A percentile compares a stretch with the other conserved stretches of the same genome.
Evolutionary conservation across 2,329 filamentous ascomycete species (phyloP).

Genomic region (Fusarium acutatum): DNA sequence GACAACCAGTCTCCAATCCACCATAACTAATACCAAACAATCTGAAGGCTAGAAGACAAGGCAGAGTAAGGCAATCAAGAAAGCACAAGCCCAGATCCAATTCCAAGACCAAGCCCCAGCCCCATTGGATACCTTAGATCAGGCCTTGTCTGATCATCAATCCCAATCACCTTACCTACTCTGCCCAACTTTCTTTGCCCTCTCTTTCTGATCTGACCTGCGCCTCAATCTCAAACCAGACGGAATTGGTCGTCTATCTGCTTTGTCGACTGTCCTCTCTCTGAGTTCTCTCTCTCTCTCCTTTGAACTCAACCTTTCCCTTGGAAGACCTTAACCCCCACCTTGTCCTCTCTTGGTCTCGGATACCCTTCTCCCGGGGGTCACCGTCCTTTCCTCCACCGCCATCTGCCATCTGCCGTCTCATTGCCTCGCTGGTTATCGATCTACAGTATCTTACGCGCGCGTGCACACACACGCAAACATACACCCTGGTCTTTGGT

Average conservation of each 20-base stretch:
- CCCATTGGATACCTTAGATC: conserved; percentile 5
- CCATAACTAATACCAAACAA: conserved; percentile 34
- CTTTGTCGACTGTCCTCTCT: not conserved
- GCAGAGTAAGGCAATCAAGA: conserved; percentile 3
- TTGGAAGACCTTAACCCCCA: not conserved
- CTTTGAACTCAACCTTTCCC: not conserved
- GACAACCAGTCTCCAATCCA: conserved; percentile 35
- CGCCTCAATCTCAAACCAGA: not conserved
- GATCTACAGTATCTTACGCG: conserved; percentile 21
- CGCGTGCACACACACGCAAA: not conserved
- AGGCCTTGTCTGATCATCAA: conserved; percentile 1
- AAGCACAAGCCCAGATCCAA: conserved; percentile 27
- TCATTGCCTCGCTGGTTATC: conserved; percentile 12
- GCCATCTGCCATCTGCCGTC: conserved; percentile 30
- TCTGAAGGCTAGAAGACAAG: conserved; percentile 13
- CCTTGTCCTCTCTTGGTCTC: conserved; percentile 1
- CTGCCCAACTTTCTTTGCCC: not conserved
- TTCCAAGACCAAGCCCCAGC: conserved; percentile 9
- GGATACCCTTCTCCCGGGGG: conserved; percentile 19
- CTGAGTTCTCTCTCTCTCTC: not conserved
- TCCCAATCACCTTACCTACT: conserved; percentile 7
- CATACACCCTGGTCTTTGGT: conserved; percentile 16
- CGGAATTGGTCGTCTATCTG: not conserved
- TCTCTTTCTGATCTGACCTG: not conserved
- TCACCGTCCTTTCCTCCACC: conserved; percentile 29